phyloP scores from a whole-genome alignment of 345 rosid genomes.

The Citrus inodora region DNA sequence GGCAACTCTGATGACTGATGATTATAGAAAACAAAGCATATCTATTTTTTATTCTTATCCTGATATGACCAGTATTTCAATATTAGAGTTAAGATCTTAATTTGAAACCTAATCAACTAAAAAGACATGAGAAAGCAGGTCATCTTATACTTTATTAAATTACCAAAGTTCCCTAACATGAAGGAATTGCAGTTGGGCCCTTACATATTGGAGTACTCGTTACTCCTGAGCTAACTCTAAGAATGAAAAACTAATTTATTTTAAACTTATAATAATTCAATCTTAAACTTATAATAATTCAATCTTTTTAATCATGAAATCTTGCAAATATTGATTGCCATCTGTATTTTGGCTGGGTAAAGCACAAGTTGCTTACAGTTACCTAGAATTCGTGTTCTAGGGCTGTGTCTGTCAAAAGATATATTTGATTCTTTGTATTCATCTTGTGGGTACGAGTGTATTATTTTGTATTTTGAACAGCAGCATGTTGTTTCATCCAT shows the following conservation, averaged over 20 bases:
- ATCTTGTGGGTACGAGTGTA: neutral
- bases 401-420: neutral
- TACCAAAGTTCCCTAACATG: neutral
- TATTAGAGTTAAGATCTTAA: neutral
- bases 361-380: neutral
- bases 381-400: neutral
- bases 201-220: neutral
- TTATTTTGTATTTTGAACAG: neutral
- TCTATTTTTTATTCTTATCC: neutral
- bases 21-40: neutral
- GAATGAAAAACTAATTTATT: neutral
- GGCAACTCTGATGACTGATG: neutral
- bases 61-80: neutral
- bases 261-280: neutral
- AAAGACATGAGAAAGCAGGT: neutral
- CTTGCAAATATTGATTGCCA: neutral
- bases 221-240: neutral
- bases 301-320: neutral
- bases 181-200: neutral
- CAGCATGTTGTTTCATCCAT: neutral
- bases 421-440: neutral
- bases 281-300: neutral
- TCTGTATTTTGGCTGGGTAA: neutral
- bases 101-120: neutral
- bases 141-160: neutral